These are phyloP conservation scores for Pythium coloratum DNA, from an alignment of 352 stramenopile species.

Conservation along the genomic window DNA sequence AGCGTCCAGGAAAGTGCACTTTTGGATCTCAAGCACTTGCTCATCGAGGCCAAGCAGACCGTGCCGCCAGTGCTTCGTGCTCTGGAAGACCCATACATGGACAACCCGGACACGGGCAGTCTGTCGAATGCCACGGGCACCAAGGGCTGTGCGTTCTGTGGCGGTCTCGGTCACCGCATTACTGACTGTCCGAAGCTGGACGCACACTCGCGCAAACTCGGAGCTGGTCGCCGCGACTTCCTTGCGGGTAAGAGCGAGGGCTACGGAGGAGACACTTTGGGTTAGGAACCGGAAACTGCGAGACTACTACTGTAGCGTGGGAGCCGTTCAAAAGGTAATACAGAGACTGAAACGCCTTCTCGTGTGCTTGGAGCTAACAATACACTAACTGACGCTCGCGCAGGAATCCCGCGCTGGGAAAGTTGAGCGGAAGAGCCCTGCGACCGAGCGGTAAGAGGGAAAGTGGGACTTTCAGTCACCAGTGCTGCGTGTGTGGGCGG, in stretches of 20 bases:
- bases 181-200: conserved; percentile 99
- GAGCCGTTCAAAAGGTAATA: not conserved
- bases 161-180: conserved; percentile 97
- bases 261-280: conserved; percentile 94
- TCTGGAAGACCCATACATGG: conserved; percentile 96
- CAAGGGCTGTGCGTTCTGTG: conserved; percentile 98
- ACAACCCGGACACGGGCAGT: conserved; percentile 55
- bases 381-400: not conserved
- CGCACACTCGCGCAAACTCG: conserved; percentile 95
- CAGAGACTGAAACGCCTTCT: conserved; percentile 5
- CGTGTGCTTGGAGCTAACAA: not conserved
- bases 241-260: conserved; percentile 90
- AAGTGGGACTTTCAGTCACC: not conserved
- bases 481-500: not conserved
- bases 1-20: conserved; percentile 93
- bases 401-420: not conserved
- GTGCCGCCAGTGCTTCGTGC: conserved; percentile 97
- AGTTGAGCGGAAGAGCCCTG: not conserved
- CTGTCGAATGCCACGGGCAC: conserved; percentile 77
- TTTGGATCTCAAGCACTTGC: conserved; percentile 98
- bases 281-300: conserved; percentile 31
- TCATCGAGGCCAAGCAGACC: conserved; percentile 98
- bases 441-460: not conserved
- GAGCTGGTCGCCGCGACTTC: conserved; percentile 92
- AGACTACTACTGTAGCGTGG: conserved; percentile 3